Evolutionary conservation across 768 basidiomycete genomes (phyloP), one percentile per base, ranked within the genome.

Genomic region (Suillus subalutaceus): DNA sequence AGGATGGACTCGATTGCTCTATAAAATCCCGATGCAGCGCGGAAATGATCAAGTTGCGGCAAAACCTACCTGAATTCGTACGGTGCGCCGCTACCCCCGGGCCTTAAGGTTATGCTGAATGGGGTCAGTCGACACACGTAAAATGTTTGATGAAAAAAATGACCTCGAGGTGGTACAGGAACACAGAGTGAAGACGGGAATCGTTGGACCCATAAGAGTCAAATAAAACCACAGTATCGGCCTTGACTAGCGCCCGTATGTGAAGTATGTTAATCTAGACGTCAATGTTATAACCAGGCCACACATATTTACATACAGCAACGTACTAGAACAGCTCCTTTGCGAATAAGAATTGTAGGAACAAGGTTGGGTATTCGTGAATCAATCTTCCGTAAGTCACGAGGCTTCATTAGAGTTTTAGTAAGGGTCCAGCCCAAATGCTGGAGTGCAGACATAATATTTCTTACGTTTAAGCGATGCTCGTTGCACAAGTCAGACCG

Each of bases 351-450:
- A 72, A 99, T 96, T 50, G 96, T 96, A 48, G 96, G 96, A 20
- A 99, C 92, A 65, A 97, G 88, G 78, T 96, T 97, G 43, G 96
- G 95, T 70, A 96, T 86, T 70, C 94, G 85, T 5, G 94, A 96
- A 80, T 99, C 97, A 70, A 99, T 93, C 83, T 98, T 97, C 63
- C 97, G 90, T 30, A 99, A 83, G 82, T 99, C 97, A 84, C 97
- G 91, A 71, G 95, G 91, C 93, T 96, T 71, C 26, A 68, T 70
- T 71, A 70, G 65, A 66, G 67, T 65, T 70, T 76, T 71, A 76
- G 68, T 65, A 63, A 67, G 58, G 67, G 59, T 60, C 59, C 63
- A 26, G 70, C 66, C 59, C 30, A 40, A 50, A 66, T 74, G 69
- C 73, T 63, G 67, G 68, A 60, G 41, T 59, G 48, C 62, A 70